phyloP scores from a whole-genome alignment of 768 basidiomycete species.

The Nidula microcarpa region DNA sequence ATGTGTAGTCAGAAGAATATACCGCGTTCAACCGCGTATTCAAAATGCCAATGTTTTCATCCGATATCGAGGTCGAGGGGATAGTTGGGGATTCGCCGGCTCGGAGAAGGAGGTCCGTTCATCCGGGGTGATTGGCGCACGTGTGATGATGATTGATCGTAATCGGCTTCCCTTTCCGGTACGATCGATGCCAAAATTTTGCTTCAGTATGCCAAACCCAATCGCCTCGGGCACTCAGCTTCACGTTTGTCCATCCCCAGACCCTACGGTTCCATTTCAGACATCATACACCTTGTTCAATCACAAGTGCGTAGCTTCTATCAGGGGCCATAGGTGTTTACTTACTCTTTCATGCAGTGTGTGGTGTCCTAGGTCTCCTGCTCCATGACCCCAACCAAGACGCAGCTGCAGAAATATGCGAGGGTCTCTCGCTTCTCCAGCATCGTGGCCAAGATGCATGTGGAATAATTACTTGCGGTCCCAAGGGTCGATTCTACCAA shows the following conservation, averaged over 20 bases:
- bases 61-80: not conserved
- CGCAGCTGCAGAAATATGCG: conserved; percentile 85
- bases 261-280: no score
- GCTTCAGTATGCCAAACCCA: not conserved
- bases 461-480: conserved; percentile 94
- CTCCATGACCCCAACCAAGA: conserved; percentile 73
- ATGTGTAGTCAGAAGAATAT: conserved; percentile 45
- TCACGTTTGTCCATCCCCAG: not conserved
- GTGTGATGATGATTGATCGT: conserved; percentile 1
- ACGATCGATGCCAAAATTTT: conserved; percentile 25
- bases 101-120: not conserved
- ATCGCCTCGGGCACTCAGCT: not conserved
- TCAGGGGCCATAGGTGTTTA: no score
- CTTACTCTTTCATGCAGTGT: conserved; percentile 47
- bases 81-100: not conserved
- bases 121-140: not conserved
- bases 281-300: no score
- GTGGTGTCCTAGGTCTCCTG: conserved; percentile 88
- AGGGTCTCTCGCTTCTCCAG: conserved; percentile 93
- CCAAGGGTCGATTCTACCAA: conserved; percentile 93
- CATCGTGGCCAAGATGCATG: conserved; percentile 98
- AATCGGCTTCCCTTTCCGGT: conserved; percentile 8
- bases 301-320: no score
- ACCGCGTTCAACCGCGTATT: conserved; percentile 76
- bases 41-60: not conserved